Percentiles rank a stretch among this genome's conserved stretches.
phyloP scores from a whole-genome alignment of 2,329 filamentous ascomycete genomes.

The Ceratocystis huliohia region DNA sequence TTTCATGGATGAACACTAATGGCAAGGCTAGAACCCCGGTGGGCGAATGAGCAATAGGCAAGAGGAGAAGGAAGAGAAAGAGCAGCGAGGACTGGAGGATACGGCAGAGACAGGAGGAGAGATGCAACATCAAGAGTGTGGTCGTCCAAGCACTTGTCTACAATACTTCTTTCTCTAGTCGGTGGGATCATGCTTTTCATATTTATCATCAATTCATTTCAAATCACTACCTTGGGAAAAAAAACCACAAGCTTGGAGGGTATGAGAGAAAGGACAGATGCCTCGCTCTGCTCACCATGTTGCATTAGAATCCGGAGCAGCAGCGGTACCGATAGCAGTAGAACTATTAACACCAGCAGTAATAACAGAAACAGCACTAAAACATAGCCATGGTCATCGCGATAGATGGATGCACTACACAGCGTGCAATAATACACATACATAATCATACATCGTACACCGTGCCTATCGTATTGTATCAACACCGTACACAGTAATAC shows the following conservation, averaged over 20 bases:
- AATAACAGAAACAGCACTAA: too few relatives aligned
- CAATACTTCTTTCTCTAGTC: neutral
- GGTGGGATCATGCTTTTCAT: neutral
- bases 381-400: too few relatives aligned
- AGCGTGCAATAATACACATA: neutral
- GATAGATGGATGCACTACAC: too few relatives aligned
- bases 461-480: neutral
- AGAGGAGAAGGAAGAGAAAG: neutral
- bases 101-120: neutral
- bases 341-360: too few relatives aligned
- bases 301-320: too few relatives aligned
- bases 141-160: neutral
- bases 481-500: neutral
- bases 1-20: slow-evolving; percentile 70
- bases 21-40: slow-evolving; percentile 31
- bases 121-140: neutral
- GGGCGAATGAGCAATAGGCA: slow-evolving; percentile 4
- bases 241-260: slow-evolving; percentile 22
- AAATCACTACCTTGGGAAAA: neutral
- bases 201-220: slow-evolving; percentile 8
- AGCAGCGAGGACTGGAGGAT: neutral
- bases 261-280: too few relatives aligned
- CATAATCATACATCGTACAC: neutral
- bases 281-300: neutral
- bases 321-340: too few relatives aligned